Conservation (phyloP, 1,284 basidiomycete species). For the Sparassis latifolia region DNA sequence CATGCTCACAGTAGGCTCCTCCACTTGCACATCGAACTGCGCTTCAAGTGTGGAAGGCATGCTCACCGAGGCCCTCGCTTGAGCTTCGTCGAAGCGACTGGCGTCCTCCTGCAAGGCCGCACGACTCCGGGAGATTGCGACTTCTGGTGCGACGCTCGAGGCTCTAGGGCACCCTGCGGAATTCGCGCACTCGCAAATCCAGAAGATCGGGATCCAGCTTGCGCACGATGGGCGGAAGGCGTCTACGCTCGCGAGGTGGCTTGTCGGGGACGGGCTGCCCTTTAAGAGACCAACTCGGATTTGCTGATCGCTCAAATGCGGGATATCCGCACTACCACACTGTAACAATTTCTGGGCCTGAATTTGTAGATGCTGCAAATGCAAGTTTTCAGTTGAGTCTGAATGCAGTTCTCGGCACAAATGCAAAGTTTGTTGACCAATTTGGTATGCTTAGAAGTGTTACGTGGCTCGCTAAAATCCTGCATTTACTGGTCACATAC, state of each 20-base stretch:
- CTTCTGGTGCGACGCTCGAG: constrained; percentile 53
- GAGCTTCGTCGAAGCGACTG: constrained; percentile 60
- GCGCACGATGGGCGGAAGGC: constrained; percentile 75
- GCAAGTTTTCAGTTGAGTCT: no score
- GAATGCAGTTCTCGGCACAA: no score
- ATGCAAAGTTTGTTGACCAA: no score
- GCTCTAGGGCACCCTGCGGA: constrained; percentile 60
- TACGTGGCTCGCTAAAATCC: no score
- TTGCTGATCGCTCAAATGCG: no score
- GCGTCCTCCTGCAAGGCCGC: constrained; percentile 71
- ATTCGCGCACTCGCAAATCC: constrained; percentile 56
- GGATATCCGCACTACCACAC: no score
- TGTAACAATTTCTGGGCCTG: no score
- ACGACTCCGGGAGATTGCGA: constrained; percentile 55
- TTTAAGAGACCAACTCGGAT: no score
- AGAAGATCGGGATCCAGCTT: constrained; percentile 73
- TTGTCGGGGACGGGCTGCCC: constrained; percentile 17
- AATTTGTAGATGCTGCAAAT: no score
- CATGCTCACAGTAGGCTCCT: not conserved
- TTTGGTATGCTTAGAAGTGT: no score
- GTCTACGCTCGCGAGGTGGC: constrained; percentile 55
- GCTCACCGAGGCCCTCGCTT: constrained; percentile 44
- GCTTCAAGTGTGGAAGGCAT: not conserved
- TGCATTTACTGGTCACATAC: no score
- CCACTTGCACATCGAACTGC: no score